Base-by-base conservation (phyloP, 2,329 filamentous ascomycete species). In the Mycogone perniciosa region DNA sequence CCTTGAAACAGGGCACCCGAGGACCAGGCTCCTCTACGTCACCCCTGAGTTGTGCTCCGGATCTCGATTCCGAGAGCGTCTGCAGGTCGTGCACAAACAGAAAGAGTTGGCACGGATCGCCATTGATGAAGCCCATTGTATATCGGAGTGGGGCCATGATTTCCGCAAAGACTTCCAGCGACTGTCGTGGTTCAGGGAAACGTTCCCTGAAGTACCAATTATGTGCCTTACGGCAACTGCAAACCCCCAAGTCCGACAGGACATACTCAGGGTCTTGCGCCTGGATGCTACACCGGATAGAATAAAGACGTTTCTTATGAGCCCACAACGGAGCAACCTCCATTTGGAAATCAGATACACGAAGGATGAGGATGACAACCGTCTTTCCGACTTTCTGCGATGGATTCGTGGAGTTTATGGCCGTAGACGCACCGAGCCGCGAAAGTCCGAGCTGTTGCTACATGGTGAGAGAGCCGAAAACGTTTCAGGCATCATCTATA, bases 81-180 rank as follows among this genome's bases (percentile, higher is more conserved):
- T 96, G 7, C 77, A 80, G 54, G 73, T 86, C 4, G 85, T 96
- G 10, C 75, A 96, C 63, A 74, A 82, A 52, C 90, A 96, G 66
- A 80, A 81, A 51, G 89, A 96, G 68, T 79, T 97, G n/a, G 85
- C 86, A 7, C 82, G 92, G 10, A 82, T 97, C 56, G 92, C 88
- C 44, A 84, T 97, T 51, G 92, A 97, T 63, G 92, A 97, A 71
- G 92, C 92, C 2, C 92, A 97, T 67, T 97, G 92, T 67, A 95
- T 97, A 59, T 95, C 89, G 27, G 91, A 96, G 82, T 96, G 92
- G 92, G 92, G 92, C 2, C 91, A 97, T 66, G 92, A 97, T 67
- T 97, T 97, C 65, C 86, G 92, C n/a, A 88, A 85, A 34, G 88
- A 90, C 51, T 97, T 96, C 69, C 90, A 93, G 63, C 81, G 86